A percentile compares a stretch with the other conserved stretches of the same genome.
These are phyloP conservation scores for Diaporthe sp. DNA, from an alignment of 2,329 filamentous ascomycete species.

Conservation along the genomic window DNA sequence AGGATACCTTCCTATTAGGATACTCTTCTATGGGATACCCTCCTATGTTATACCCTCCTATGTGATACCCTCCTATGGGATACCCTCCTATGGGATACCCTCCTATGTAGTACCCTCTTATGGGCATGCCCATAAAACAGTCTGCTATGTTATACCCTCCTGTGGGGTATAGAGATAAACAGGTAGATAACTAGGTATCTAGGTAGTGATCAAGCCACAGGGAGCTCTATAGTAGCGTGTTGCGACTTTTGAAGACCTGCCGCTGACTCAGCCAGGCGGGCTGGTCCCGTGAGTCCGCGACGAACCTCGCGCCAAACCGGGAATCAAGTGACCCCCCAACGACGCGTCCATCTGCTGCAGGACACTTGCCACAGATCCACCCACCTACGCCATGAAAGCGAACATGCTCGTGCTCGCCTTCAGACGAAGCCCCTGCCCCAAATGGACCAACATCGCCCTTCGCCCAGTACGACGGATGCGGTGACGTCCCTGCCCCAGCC, in stretches of 20 bases:
- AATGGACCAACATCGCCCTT: neutral
- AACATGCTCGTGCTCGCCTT: neutral
- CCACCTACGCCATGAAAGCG: constrained; percentile 6
- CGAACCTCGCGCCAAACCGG: neutral
- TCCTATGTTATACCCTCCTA: too few relatives aligned
- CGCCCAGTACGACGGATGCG: constrained; percentile 1
- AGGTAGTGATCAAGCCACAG: too few relatives aligned
- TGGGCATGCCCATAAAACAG: too few relatives aligned
- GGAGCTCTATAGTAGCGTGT: too few relatives aligned
- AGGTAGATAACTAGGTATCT: too few relatives aligned
- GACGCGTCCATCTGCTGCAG: neutral
- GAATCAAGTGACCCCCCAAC: neutral
- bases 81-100: too few relatives aligned
- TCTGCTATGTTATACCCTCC: too few relatives aligned
- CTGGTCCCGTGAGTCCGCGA: constrained; percentile 26
- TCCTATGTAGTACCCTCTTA: too few relatives aligned
- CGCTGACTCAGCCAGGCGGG: neutral
- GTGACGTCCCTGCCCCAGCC: neutral
- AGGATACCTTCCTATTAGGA: too few relatives aligned
- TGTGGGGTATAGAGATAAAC: too few relatives aligned
- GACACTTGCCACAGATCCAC: neutral
- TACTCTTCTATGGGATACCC: too few relatives aligned
- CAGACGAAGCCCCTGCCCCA: neutral
- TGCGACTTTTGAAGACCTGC: neutral
- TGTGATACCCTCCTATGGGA: too few relatives aligned